Evolutionary conservation across 305 asterid species (phyloP), one percentile per base, ranked within the genome.

Genomic region (Fraxinus latifolia): DNA sequence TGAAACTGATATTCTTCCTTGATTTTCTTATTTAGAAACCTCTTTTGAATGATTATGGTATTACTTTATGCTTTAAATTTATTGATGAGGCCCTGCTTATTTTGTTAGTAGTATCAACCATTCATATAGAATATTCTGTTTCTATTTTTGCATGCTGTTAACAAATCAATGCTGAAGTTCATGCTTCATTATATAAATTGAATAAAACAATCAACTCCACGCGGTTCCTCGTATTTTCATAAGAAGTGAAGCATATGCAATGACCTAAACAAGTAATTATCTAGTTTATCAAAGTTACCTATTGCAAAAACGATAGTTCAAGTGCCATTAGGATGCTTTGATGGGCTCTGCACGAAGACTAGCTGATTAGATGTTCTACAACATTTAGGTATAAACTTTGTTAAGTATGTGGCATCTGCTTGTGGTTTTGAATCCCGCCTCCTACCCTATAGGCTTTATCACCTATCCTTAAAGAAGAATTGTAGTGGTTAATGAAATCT

Each of bases 271-370:
- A 14, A 37, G 33, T 37, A 74, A 31, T 19, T 76, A 21, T 33
- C 44, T 7, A 55, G 79, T 27, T 75, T 67, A 81, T 55, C 67
- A 37, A 68, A 67, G 21, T 82, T 67, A 7, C 60, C 33, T 37
- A 9, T 53, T 42, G 21, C 83, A 36, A 62, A 19, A n/a, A 76
- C 5, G 32, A 73, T 74, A 7, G 37, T 29, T 62, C 1, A 75
- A 53, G 72, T 37, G 72, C 81, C 77, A 19, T 36, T 77, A 37
- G 67, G 67, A 55, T 74, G 39, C 82, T 65, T 72, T 44, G 75
- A 33, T 68, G 42, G 58, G 19, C 19, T 81, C 50, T 39, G 62
- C 23, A 25, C 34, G 9, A 29, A 6, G 17, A 29, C 31, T n/a
- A 50, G 39, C 27, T 55, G 27, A 17, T 55, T 55, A 55, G 67